Evolutionary conservation across 2,329 filamentous ascomycete genomes (phyloP).

Genomic region (Thyridium curvatum): DNA sequence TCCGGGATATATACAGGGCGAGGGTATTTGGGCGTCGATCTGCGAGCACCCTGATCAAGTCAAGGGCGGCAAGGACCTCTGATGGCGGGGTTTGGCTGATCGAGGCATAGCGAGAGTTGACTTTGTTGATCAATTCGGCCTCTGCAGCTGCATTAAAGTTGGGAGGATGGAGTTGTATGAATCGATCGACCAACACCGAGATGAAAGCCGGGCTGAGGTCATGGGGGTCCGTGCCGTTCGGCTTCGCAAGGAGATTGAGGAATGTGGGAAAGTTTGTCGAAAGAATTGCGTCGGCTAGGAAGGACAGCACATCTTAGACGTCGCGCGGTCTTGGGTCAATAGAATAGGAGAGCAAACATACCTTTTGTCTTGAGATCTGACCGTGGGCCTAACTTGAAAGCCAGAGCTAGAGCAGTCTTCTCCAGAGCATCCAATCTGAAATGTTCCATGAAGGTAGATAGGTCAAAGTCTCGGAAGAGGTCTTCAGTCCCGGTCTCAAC

Average conservation of each 20-base stretch:
- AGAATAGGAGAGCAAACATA: constrained; percentile 36
- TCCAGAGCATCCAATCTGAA: constrained; percentile 87
- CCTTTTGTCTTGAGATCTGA: constrained; percentile 85
- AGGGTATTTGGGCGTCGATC: constrained; percentile 51
- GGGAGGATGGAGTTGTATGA: constrained; percentile 79
- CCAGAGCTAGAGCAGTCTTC: constrained; percentile 80
- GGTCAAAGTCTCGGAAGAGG: constrained; percentile 90
- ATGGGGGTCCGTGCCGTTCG: constrained; percentile 53
- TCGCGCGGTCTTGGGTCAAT: too few relatives aligned
- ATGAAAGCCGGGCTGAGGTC: constrained; percentile 66
- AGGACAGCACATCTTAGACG: too few relatives aligned
- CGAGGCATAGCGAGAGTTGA: constrained; percentile 61
- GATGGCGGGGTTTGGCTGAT: constrained; percentile 60
- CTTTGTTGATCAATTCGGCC: constrained; percentile 61
- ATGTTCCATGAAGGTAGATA: constrained; percentile 92
- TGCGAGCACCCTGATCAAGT: constrained; percentile 60
- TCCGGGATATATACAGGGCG: constrained; percentile 64
- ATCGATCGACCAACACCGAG: constrained; percentile 74
- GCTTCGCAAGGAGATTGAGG: constrained; percentile 65
- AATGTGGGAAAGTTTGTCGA: constrained; percentile 74
- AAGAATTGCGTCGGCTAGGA: constrained; percentile 78
- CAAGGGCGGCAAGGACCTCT: constrained; percentile 63
- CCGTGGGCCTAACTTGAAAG: constrained; percentile 78
- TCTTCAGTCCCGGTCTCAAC: constrained; percentile 89
- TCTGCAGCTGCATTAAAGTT: constrained; percentile 75